These are phyloP conservation scores for Pseudozyma pruni DNA, from an alignment of 1,284 basidiomycete species.

Conservation along the genomic window DNA sequence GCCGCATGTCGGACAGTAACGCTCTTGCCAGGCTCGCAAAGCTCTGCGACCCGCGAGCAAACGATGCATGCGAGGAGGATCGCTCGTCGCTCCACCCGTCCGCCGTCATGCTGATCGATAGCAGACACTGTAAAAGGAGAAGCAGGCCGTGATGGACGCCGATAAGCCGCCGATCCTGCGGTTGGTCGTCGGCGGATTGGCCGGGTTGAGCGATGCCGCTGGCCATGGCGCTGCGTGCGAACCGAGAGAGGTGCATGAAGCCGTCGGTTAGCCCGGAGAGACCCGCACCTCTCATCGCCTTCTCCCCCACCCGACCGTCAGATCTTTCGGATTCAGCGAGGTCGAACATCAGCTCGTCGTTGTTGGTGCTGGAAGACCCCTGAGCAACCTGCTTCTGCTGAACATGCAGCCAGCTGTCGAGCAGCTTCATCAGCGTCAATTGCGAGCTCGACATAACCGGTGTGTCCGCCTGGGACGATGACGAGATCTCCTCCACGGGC, in stretches of 20 bases:
- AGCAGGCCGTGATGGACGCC: constrained; percentile 46
- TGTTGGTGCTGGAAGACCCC: neutral
- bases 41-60: neutral
- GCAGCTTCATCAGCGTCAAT: constrained; percentile 46
- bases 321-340: too few species aligned
- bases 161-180: constrained; percentile 38
- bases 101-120: constrained; percentile 44
- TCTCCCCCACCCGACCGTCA: too few species aligned
- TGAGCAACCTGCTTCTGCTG: constrained; percentile 14
- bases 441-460: constrained; percentile 42
- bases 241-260: constrained; percentile 27
- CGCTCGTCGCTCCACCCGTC: constrained; percentile 25
- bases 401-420: constrained; percentile 49
- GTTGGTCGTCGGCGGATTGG: constrained; percentile 17
- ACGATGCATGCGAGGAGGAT: neutral
- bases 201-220: constrained; percentile 22
- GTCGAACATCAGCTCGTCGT: neutral
- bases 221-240: constrained; percentile 42
- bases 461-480: constrained; percentile 5
- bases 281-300: constrained; percentile 2
- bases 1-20: constrained; percentile 17
- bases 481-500: constrained; percentile 19
- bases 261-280: constrained; percentile 18
- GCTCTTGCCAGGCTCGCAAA: constrained; percentile 9
- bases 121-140: constrained; percentile 40